Conservation (phyloP, 345 rosid species). For the Brassica cretica region DNA sequence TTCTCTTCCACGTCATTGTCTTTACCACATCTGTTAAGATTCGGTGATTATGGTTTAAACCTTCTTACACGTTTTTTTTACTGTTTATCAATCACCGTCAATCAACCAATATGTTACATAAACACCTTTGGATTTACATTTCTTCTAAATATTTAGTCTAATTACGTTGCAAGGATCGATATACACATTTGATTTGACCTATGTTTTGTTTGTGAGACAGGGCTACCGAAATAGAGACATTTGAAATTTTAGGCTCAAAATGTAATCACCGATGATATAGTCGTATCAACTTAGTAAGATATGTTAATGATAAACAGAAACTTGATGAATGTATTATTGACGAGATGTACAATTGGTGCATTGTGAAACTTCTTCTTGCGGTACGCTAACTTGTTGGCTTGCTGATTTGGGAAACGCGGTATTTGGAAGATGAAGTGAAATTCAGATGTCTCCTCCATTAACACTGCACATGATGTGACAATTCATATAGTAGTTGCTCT, state of each 20-base stretch:
- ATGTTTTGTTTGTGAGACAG: not conserved
- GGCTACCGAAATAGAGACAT: not conserved
- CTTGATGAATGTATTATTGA: no score
- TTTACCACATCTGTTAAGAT: not conserved
- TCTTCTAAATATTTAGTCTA: no score
- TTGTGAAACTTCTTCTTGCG: not conserved
- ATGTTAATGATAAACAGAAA: no score
- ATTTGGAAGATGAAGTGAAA: not conserved
- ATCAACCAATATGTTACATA: no score
- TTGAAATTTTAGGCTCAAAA: not conserved
- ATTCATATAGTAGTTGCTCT: conserved; percentile 5
- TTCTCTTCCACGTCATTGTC: conserved; percentile 16
- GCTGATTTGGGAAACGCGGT: not conserved
- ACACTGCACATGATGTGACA: conserved; percentile 9
- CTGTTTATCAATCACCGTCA: no score
- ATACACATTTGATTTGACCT: not conserved
- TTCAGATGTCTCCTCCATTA: not conserved
- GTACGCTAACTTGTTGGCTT: not conserved
- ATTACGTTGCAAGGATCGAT: not conserved
- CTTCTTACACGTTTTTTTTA: no score
- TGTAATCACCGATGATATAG: no score
- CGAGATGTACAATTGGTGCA: not conserved
- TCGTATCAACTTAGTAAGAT: not conserved
- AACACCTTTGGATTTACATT: no score
- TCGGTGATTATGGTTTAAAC: no score